Evolutionary conservation across 306 rosid species (phyloP).

Genomic region (Malus domestica): ASM211411v1 NC_041796.1:9846001-9846500

Average conservation of each 20-base stretch:
- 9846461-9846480: conserved; percentile 16
- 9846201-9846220: conserved; percentile 98
- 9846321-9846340: background rate
- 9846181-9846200: conserved; percentile 25
- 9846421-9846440: conserved; percentile 4
- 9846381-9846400: conserved; percentile 99
- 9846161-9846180: conserved; percentile 1
- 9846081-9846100: conserved; percentile 30
- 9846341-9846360: conserved; percentile 73
- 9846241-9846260: conserved; percentile 69
- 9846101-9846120: conserved; percentile 3
- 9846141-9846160: background rate
- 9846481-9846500: conserved; percentile 99
- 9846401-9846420: conserved; percentile 30
- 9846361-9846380: conserved; percentile 95
- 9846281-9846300: conserved; percentile 2
- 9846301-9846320: background rate
- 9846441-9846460: background rate
- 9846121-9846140: background rate
- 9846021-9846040: conserved; percentile 98
- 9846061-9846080: conserved; percentile 87
- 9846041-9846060: conserved; percentile 71
- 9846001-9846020: conserved; percentile 77
- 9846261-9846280: conserved; percentile 2
- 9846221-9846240: conserved; percentile 82